A percentile compares a stretch with the other conserved stretches of the same genome.
Evolutionary conservation across 1,139 yeast genomes (phyloP).

Genomic region (Dujonia santamariae): DNA sequence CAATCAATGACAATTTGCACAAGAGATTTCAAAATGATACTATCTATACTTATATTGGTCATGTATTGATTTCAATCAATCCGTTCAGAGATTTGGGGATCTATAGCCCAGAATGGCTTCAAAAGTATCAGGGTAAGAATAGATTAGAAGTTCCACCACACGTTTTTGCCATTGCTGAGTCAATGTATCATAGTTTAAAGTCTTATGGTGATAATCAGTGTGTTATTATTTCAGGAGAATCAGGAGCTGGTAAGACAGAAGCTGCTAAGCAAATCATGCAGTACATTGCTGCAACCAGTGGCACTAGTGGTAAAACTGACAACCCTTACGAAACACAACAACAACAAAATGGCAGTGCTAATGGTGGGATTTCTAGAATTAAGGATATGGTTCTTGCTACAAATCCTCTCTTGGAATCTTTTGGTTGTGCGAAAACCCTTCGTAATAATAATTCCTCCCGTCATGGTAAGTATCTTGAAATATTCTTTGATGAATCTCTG

Average conservation of each 20-base stretch:
- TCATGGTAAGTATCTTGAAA: conserved; percentile 95
- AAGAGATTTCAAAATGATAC: conserved; percentile 87
- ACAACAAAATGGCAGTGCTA: background rate
- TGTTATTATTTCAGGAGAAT: conserved; percentile 97
- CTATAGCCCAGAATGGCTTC: conserved; percentile 74
- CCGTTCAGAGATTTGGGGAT: conserved; percentile 97
- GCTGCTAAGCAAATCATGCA: conserved; percentile 99
- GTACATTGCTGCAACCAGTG: conserved; percentile 69
- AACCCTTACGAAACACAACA: background rate
- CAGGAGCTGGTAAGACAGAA: conserved; percentile 99
- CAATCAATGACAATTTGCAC: conserved; percentile 88
- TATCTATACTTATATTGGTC: conserved; percentile 86
- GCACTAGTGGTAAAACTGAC: conserved; percentile 40
- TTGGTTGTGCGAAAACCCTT: conserved; percentile 97
- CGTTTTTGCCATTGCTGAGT: conserved; percentile 95
- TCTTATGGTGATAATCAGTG: conserved; percentile 95
- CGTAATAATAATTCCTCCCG: conserved; percentile 96
- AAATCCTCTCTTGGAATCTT: conserved; percentile 91
- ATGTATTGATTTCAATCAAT: conserved; percentile 89
- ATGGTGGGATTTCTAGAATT: conserved; percentile 64
- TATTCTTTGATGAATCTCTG: conserved; percentile 67
- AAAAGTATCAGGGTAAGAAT: conserved; percentile 84
- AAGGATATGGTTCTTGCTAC: conserved; percentile 98
- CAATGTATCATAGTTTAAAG: conserved; percentile 94
- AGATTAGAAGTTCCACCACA: conserved; percentile 98